phyloP scores from a whole-genome alignment of 371 early-diverging fungal genomes.

The Mucor indicus region DNA sequence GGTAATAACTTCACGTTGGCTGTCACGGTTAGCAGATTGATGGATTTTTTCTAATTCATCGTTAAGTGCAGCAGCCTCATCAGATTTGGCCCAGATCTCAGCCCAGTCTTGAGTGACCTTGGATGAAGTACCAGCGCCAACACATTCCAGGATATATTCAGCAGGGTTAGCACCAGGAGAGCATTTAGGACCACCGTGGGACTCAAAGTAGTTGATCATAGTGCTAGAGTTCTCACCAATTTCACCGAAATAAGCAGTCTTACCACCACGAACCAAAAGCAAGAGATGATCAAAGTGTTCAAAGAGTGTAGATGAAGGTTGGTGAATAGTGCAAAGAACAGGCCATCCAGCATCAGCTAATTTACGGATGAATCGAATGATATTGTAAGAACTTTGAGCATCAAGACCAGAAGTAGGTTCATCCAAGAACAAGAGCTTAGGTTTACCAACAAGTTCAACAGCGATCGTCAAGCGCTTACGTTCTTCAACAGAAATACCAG shows the following conservation, averaged over 20 bases:
- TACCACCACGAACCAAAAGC: conserved; percentile 66
- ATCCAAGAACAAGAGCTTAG: conserved; percentile 73
- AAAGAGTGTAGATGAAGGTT: conserved; percentile 53
- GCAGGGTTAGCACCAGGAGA: conserved; percentile 45
- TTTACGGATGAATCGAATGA: conserved; percentile 54
- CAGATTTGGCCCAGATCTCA: conserved; percentile 41
- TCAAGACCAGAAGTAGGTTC: conserved; percentile 79
- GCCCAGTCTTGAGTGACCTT: conserved; percentile 48
- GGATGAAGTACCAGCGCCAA: conserved; percentile 43
- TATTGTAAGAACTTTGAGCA: conserved; percentile 60
- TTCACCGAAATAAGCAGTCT: conserved; percentile 57
- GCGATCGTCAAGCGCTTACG: conserved; percentile 64
- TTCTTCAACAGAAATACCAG: conserved; percentile 58
- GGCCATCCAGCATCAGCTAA: too few relatives aligned
- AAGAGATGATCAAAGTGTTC: conserved; percentile 61
- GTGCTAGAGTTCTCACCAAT: conserved; percentile 47
- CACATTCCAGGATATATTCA: conserved; percentile 38
- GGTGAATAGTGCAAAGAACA: conserved; percentile 57
- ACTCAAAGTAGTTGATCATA: conserved; percentile 55
- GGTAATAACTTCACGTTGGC: conserved; percentile 11
- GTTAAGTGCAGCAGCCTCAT: conserved; percentile 15
- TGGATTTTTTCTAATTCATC: conserved; percentile 19
- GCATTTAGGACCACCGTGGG: conserved; percentile 47
- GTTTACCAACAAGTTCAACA: conserved; percentile 67
- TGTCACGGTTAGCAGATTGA: background rate